phyloP scores from a whole-genome alignment of 306 rosid genomes.

The Crataegus laevigata region DNA sequence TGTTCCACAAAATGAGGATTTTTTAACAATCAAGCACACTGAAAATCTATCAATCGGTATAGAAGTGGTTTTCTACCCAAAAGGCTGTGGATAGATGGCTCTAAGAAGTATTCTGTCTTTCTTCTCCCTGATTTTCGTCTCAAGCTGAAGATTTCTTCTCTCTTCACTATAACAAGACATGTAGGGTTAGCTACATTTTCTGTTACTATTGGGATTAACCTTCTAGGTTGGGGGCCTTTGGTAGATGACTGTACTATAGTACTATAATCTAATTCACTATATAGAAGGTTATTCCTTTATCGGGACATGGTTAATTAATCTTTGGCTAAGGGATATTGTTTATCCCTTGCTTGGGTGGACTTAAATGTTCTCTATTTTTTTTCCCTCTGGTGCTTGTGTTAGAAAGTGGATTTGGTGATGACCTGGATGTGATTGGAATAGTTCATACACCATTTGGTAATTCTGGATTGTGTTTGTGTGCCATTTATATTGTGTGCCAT shows the following conservation, averaged over 20 bases:
- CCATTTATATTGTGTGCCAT: background rate
- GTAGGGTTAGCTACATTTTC: no score
- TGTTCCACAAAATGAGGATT: background rate
- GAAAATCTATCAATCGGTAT: background rate
- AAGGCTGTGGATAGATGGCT: background rate
- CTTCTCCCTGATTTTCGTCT: background rate
- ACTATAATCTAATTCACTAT: background rate
- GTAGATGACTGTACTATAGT: background rate
- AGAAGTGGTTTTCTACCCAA: background rate
- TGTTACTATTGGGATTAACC: background rate
- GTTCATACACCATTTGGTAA: background rate
- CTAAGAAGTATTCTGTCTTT: background rate
- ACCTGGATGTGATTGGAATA: background rate
- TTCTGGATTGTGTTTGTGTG: background rate
- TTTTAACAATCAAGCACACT: background rate
- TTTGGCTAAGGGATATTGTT: background rate
- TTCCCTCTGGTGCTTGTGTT: background rate
- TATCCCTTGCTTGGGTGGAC: background rate
- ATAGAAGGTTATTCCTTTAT: background rate
- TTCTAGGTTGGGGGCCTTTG: background rate
- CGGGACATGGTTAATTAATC: background rate
- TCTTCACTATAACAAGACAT: background rate
- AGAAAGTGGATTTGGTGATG: background rate
- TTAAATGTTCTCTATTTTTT: background rate
- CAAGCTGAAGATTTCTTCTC: background rate